A percentile compares a stretch with the other conserved stretches of the same genome.
Evolutionary conservation across 805 yeast species (phyloP).

Genomic region (Ogataea ganodermae): DNA sequence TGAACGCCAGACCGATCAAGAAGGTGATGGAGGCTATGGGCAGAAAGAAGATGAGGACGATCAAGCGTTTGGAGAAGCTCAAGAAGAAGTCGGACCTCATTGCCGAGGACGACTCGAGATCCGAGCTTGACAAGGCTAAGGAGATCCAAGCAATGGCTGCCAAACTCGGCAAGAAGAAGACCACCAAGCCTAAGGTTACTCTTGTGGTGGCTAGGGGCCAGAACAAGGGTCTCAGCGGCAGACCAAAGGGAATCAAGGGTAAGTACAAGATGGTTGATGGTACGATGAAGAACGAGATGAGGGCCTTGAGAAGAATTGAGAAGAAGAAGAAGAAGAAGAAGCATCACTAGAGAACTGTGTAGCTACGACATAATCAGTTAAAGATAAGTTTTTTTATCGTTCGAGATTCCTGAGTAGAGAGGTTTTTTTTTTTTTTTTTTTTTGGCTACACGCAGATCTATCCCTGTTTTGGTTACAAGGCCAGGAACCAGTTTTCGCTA

Average conservation of each 20-base stretch:
- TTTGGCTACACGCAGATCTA: no score
- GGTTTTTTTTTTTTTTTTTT: no score
- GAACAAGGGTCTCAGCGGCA: constrained; percentile 85
- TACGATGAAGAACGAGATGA: constrained; percentile 93
- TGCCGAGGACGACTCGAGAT: constrained; percentile 81
- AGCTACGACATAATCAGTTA: neutral
- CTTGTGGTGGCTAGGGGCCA: constrained; percentile 85
- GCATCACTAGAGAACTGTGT: constrained; percentile 4
- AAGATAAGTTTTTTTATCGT: no score
- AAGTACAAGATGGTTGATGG: constrained; percentile 99
- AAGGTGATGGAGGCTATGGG: constrained; percentile 98
- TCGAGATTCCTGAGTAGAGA: no score
- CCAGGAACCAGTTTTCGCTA: no score
- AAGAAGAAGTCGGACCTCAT: constrained; percentile 92
- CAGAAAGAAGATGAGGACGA: constrained; percentile 91
- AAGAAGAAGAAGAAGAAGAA: constrained; percentile 73
- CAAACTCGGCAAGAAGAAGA: constrained; percentile 71
- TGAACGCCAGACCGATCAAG: constrained; percentile 97
- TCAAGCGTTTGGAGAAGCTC: constrained; percentile 80
- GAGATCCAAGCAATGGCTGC: constrained; percentile 86
- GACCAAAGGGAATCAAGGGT: constrained; percentile 97
- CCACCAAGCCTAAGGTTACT: constrained; percentile 76
- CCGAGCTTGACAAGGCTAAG: constrained; percentile 93
- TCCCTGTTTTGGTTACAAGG: no score
- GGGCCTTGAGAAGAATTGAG: constrained; percentile 87